Conservation (phyloP, 495 filamentous ascomycete genomes). For the Lasiosphaeriaceae sp. region DNA sequence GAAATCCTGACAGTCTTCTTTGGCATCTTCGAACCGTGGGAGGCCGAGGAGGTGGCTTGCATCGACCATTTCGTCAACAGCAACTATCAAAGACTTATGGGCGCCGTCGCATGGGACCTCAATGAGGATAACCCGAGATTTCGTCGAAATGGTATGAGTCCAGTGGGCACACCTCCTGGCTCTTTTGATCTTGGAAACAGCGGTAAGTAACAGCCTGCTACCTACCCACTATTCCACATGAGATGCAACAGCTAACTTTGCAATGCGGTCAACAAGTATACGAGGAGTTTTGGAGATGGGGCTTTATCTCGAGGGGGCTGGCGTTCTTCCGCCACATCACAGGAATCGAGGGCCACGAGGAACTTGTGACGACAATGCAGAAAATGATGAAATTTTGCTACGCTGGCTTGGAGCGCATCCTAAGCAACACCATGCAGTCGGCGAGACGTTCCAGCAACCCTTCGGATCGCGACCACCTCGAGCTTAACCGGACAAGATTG, state of each 20-base stretch:
- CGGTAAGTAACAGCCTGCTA: too few species aligned
- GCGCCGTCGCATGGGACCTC: too few species aligned
- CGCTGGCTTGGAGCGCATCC: constrained; percentile 2
- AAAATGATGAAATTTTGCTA: background rate
- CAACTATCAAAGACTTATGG: background rate
- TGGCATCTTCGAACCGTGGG: too few species aligned
- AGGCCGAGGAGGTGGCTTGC: too few species aligned
- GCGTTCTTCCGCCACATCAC: constrained; percentile 8
- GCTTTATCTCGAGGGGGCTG: constrained; percentile 5
- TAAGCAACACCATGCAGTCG: constrained; percentile 3
- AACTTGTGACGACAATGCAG: constrained; percentile 5
- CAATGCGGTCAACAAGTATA: constrained; percentile 8
- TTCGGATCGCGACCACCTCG: constrained; percentile 1
- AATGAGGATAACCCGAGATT: too few species aligned
- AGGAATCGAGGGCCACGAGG: constrained; percentile 3
- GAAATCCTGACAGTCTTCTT: too few species aligned
- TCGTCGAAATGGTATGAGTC: too few species aligned
- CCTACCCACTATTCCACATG: background rate
- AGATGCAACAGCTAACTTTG: constrained; percentile 12
- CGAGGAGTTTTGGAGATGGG: constrained; percentile 3
- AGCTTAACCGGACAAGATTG: constrained; percentile 5
- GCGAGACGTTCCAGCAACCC: background rate
- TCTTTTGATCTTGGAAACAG: too few species aligned
- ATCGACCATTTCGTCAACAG: too few species aligned
- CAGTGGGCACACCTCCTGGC: too few species aligned